phyloP scores from a whole-genome alignment of 805 yeast species.

The Saturnispora serradocipensis region DNA sequence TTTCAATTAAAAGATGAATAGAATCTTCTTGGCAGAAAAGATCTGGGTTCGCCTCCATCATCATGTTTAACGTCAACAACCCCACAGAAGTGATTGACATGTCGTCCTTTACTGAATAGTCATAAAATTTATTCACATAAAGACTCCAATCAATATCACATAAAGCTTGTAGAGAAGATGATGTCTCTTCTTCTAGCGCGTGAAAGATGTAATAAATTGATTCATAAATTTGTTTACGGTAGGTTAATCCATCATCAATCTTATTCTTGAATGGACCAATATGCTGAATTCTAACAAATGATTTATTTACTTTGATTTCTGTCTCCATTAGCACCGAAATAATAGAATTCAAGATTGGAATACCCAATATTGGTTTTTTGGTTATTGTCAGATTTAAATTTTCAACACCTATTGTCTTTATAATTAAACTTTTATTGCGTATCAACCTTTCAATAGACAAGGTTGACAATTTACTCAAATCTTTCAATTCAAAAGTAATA shows the following conservation, averaged over 20 bases:
- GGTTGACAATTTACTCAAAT: slow-evolving; percentile 20
- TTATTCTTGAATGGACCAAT: slow-evolving; percentile 86
- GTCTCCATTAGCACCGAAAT: slow-evolving; percentile 41
- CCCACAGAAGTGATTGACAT: slow-evolving; percentile 50
- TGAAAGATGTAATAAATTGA: slow-evolving; percentile 46
- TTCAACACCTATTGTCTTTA: slow-evolving; percentile 51
- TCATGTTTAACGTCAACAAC: slow-evolving; percentile 35
- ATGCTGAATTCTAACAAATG: slow-evolving; percentile 54
- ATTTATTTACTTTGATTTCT: slow-evolving; percentile 47
- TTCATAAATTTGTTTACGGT: slow-evolving; percentile 66
- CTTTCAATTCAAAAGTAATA: slow-evolving; percentile 6
- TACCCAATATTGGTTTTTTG: slow-evolving; percentile 40
- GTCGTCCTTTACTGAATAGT: slow-evolving; percentile 48
- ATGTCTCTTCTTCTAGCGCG: slow-evolving; percentile 24
- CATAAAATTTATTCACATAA: slow-evolving; percentile 33
- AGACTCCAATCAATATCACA: slow-evolving; percentile 20
- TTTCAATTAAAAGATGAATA: slow-evolving; percentile 19
- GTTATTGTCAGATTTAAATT: slow-evolving; percentile 52
- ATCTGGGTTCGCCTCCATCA: slow-evolving; percentile 26
- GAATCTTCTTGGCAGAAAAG: slow-evolving; percentile 16
- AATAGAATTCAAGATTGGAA: slow-evolving; percentile 36
- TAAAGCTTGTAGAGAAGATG: slow-evolving; percentile 11
- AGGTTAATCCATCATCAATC: slow-evolving; percentile 68
- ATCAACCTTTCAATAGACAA: slow-evolving; percentile 19
- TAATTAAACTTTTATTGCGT: slow-evolving; percentile 36